Conservation (phyloP, 495 filamentous ascomycete genomes). For the Tuber borchii region DNA sequence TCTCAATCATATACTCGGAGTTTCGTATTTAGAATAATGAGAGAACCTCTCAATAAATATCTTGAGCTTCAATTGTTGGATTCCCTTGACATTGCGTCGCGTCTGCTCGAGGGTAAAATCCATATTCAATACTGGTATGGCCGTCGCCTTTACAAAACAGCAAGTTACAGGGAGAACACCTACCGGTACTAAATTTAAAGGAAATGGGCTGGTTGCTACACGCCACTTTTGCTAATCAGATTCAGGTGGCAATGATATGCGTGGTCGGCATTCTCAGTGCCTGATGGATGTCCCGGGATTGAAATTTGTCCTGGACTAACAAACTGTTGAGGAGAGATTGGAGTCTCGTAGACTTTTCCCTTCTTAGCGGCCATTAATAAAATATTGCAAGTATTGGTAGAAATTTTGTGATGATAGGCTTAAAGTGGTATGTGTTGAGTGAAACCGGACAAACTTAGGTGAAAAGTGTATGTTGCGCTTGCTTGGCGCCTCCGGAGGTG, state of each 20-base stretch:
- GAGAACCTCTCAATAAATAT: background rate
- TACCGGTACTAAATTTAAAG: background rate
- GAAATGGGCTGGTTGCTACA: background rate
- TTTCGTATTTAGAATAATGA: background rate
- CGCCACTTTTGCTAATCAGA: background rate
- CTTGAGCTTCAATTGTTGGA: background rate
- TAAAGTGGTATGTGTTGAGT: too few relatives aligned
- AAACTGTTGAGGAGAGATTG: too few relatives aligned
- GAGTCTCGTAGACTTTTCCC: too few relatives aligned
- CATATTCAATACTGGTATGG: background rate
- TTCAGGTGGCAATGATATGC: background rate
- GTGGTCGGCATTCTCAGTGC: background rate
- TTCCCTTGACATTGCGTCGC: background rate
- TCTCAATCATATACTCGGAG: background rate
- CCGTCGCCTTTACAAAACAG: background rate
- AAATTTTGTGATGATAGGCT: too few relatives aligned
- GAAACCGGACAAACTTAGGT: too few relatives aligned
- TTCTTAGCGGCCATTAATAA: too few relatives aligned
- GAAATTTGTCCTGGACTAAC: too few relatives aligned
- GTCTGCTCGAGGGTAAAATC: background rate
- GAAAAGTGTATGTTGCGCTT: too few relatives aligned
- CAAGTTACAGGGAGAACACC: background rate
- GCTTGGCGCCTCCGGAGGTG: too few relatives aligned
- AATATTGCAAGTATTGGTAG: too few relatives aligned
- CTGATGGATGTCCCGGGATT: too few relatives aligned